Conservation (phyloP, 192 early-diverging fungal species). For the Haplosporangium gracile region DNA sequence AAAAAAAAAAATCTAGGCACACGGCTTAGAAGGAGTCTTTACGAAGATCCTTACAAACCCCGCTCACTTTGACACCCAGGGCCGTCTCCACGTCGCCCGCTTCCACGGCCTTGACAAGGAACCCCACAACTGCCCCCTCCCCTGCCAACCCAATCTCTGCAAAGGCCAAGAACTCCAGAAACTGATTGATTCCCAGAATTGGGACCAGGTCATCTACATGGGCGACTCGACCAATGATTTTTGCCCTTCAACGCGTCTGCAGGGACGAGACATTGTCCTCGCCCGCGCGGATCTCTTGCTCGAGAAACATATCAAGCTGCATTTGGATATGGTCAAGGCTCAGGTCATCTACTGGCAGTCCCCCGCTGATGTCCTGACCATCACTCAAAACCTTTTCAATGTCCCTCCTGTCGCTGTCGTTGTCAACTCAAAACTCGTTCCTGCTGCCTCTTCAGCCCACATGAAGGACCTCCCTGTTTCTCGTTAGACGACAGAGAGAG, state of each 20-base stretch:
- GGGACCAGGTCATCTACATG: slow-evolving; percentile 63
- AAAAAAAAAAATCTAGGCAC: slow-evolving; percentile 51
- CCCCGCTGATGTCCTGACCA: slow-evolving; percentile 20
- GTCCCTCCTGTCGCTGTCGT: not conserved
- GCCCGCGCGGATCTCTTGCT: slow-evolving; percentile 39
- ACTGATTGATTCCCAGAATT: slow-evolving; percentile 38
- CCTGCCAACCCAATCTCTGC: slow-evolving; percentile 72
- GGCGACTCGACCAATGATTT: slow-evolving; percentile 70
- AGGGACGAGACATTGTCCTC: slow-evolving; percentile 26
- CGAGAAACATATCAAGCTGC: slow-evolving; percentile 24
- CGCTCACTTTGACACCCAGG: slow-evolving; percentile 57
- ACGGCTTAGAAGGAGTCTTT: slow-evolving; percentile 62
- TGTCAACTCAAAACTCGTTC: not conserved
- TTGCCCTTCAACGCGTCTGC: slow-evolving; percentile 62
- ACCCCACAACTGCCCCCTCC: slow-evolving; percentile 64
- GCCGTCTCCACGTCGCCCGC: slow-evolving; percentile 59
- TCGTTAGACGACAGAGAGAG: not conserved
- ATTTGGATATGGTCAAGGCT: slow-evolving; percentile 31
- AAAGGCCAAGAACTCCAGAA: slow-evolving; percentile 65
- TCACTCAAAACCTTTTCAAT: slow-evolving; percentile 7
- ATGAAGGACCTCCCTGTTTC: not conserved
- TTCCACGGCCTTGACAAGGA: slow-evolving; percentile 45
- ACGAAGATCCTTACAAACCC: slow-evolving; percentile 71
- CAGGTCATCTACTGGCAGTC: slow-evolving; percentile 39
- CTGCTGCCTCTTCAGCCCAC: not conserved